A percentile compares a stretch with the other conserved stretches of the same genome.
Evolutionary conservation across 768 basidiomycete species (phyloP).

Genomic region (Asterophora parasitica): DNA sequence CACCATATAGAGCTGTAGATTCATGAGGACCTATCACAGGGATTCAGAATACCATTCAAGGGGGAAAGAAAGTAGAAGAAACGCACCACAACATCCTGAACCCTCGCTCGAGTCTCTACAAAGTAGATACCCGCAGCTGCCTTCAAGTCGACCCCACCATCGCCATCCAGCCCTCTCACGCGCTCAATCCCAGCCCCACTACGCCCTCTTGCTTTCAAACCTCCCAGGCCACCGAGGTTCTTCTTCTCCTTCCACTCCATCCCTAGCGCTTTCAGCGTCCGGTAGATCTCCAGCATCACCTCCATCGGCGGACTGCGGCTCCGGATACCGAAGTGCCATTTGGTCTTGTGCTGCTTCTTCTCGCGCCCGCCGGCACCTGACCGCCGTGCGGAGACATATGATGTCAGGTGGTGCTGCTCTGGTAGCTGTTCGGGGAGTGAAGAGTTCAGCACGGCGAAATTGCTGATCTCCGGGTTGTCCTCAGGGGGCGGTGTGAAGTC

Average conservation of each 20-base stretch:
- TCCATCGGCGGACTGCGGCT: constrained; percentile 96
- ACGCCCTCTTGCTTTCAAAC: constrained; percentile 32
- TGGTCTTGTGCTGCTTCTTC: constrained; percentile 73
- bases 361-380: constrained; percentile 35
- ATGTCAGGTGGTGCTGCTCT: constrained; percentile 64
- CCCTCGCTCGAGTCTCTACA: constrained; percentile 87
- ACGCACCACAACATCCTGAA: constrained; percentile 88
- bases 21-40: constrained; percentile 78
- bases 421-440: constrained; percentile 66
- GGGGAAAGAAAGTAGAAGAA: not conserved
- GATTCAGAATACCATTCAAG: constrained; percentile 5
- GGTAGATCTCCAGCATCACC: constrained; percentile 98
- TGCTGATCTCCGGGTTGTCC: constrained; percentile 43
- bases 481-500: constrained; percentile 23
- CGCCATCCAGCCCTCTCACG: constrained; percentile 56
- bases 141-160: constrained; percentile 57
- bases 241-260: constrained; percentile 99
- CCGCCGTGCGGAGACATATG: constrained; percentile 56
- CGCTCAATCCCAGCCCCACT: constrained; percentile 50
- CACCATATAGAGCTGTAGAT: constrained; percentile 94
- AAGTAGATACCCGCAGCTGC: constrained; percentile 80
- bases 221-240: constrained; percentile 68
- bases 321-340: constrained; percentile 98
- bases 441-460: constrained; percentile 86
- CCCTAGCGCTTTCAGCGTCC: constrained; percentile 80